Base-by-base conservation (phyloP, 306 rosid species). In the Pyrus betulifolia region DNA sequence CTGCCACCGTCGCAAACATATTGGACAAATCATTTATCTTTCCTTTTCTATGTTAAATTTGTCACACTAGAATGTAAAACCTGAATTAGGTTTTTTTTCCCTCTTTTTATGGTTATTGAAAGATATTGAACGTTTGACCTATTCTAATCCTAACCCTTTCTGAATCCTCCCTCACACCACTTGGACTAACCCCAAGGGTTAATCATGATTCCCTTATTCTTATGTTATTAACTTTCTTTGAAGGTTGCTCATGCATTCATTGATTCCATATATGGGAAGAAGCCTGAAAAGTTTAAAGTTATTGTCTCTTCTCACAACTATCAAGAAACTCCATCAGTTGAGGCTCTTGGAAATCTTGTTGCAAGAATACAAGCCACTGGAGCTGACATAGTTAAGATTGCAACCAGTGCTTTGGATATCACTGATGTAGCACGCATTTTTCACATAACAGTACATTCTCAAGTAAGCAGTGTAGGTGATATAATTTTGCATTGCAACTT, bases 301-400 rank as follows among this genome's bases (percentile, higher is more conserved):
- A 86, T 95, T 62, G 96, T 95, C 86, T 95, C 99, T 57, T 92
- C 93, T 74, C 99, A 95, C 86, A 95, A 95, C 82, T 95, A 95
- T 84, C 85, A 85, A 75, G 30, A 45, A 51, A 92, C 99, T 64
- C 97, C 97, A 52, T 87, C 97, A n/a, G 81, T 79, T 71, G 99
- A 95, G 88, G 97, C 90, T 78, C 95, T 95, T 78, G 92, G 96
- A 42, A 84, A 85, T 83, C 99, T 95, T 76, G 99, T 86, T 19
- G 99, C 96, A 46, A 81, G 82, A 81, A 95, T 95, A 82, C 99
- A 95, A 83, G 90, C 89, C 70, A 85, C 89, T 12, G 97, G 99
- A 67, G 96, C 99, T 77, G 97, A 95, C 80, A 89, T 95, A 61
- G 99, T 95, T 81, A 95, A 95, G 88, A 83, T 95, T 71, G 97